Base-by-base conservation (phyloP, 371 early-diverging fungal species). In the Mortierella sp. region DNA sequence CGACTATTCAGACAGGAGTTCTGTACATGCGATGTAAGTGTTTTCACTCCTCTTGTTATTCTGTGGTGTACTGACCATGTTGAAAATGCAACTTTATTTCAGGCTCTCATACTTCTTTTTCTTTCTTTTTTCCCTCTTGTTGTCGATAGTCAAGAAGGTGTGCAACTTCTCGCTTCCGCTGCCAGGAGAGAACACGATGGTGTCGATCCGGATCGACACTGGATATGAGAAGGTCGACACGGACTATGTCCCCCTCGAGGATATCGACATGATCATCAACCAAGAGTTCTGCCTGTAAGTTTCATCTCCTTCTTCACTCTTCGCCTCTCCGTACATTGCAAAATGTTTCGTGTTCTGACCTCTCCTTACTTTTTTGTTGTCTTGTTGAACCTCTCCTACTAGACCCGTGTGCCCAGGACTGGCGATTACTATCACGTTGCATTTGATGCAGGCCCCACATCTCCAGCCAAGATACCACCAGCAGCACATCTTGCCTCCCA, bases 261-360 rank as follows among this genome's bases (percentile, higher is more conserved):
- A 72, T 21, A 46, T 72, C 12, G 68, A 78, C 11, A 75, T 80
- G n/a, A 72, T 78, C 29, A 78, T 84, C 32, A 74, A 80, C 38
- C 84, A 84, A 75, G 84, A 84, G 78, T 84, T 84, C 74, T 80
- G 84, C 44, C 21, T 84, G 84, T 80, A 80, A 65, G 76, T 72
- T 24, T 35, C 21, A n/a, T 16, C 24, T 3, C 21, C 16, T 18
- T 16, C 4, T 14, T 27, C 24, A 38, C 0, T 35, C 41, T 18
- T 21, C 16, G 0, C 11, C 3, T 65, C 38, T 65, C 38, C 1
- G 14, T 60, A 18, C 49, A 24, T 11, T 24, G 12, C 27, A 8
- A 12, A 3, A 46, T 18, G 5, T 41, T 11, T 58, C 65, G 29
- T 49, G 16, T 6, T 11, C 11, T 58, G 46, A n/a, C 14, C 14